Evolutionary conservation across 139 green algal species (phyloP).

Genomic region (Chlamydomonas incerta): DNA sequence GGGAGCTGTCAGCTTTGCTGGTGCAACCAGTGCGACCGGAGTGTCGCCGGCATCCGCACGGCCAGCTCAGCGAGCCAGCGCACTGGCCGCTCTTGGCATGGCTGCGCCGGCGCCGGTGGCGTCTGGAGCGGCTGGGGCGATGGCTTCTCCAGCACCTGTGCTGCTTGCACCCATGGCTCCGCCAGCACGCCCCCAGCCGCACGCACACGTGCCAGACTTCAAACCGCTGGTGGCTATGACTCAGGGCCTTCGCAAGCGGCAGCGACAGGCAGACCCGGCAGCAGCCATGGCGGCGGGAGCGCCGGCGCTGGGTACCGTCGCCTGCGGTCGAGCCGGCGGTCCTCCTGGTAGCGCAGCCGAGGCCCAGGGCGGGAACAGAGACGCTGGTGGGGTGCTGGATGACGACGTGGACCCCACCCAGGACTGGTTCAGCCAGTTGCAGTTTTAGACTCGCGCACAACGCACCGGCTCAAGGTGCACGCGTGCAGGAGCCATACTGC

Average conservation of each 20-base stretch:
- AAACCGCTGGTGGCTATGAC: neutral
- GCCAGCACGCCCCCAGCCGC: no score
- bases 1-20: no score
- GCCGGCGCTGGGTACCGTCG: neutral
- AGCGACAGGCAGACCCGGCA: neutral
- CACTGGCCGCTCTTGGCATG: no score
- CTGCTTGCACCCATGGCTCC: no score
- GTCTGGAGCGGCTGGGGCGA: no score
- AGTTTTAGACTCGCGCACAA: no score
- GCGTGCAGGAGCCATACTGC: no score
- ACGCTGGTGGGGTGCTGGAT: neutral
- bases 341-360: neutral
- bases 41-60: no score
- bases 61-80: no score
- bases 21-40: no score
- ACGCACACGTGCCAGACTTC: neutral
- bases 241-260: constrained; percentile 18
- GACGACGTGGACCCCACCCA: constrained; percentile 11
- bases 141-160: neutral
- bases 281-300: neutral
- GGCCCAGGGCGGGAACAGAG: neutral
- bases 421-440: constrained; percentile 18
- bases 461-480: no score
- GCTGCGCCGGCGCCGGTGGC: no score
- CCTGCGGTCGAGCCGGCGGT: neutral